These are phyloP conservation scores for Carpinus fangiana DNA, from an alignment of 306 rosid species.

Conservation along the genomic window DNA sequence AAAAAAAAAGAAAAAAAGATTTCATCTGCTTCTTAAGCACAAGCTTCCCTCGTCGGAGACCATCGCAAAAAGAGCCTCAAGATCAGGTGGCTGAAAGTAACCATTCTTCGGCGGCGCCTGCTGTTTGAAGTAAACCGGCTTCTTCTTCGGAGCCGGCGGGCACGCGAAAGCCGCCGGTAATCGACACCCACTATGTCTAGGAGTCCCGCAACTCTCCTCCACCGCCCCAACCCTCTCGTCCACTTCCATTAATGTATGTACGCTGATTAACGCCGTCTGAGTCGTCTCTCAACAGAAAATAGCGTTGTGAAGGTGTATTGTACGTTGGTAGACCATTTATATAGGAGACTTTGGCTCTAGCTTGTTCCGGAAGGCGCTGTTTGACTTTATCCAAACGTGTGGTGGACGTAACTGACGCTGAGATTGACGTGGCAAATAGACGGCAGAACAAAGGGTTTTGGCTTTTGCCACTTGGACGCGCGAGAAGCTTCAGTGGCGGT, in stretches of 20 bases:
- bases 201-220: slow-evolving; percentile 46
- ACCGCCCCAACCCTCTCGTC: slow-evolving; percentile 8
- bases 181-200: slow-evolving; percentile 28
- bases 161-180: slow-evolving; percentile 31
- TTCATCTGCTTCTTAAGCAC: neutral
- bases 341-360: neutral
- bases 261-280: too few species aligned
- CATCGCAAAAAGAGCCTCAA: slow-evolving; percentile 40
- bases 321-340: neutral
- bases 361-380: slow-evolving; percentile 25
- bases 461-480: neutral
- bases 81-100: slow-evolving; percentile 48
- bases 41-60: slow-evolving; percentile 16
- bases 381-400: slow-evolving; percentile 13
- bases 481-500: neutral
- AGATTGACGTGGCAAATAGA: neutral
- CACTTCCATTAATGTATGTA: neutral
- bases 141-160: slow-evolving; percentile 55
- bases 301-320: neutral
- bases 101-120: slow-evolving; percentile 39
- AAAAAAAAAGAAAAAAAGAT: too few species aligned
- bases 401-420: neutral
- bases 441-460: neutral
- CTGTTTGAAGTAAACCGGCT: slow-evolving; percentile 11
- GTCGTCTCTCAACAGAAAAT: neutral